Base-by-base conservation (phyloP, 1,284 basidiomycete genomes). In the Malassezia slooffiae region DNA sequence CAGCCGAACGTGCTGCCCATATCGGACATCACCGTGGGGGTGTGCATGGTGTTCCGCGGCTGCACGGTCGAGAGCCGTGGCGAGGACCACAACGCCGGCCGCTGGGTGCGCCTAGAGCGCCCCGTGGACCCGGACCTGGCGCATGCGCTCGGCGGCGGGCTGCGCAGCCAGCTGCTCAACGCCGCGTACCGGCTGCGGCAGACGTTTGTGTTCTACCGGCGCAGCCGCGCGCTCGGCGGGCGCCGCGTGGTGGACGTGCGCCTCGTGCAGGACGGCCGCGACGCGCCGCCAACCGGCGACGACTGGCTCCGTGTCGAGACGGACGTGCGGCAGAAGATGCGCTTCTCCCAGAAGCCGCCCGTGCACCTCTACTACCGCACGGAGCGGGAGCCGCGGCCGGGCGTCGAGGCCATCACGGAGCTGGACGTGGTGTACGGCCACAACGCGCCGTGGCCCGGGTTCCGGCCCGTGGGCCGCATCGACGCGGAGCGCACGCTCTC, bases 61-160 rank as follows among this genome's bases (percentile, higher is more conserved):
- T 70, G 72, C 1, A 86, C 88, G 0, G 66, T 74, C 3, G 76
- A 81, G 0, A 84, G 79, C 0, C 74, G 75, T 8, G 82, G 83
- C 53, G 70, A 80, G 26, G 85, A 89, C 63, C 80, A 81, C 4
- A 75, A 79, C 40, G 81, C 80, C 55, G 87, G 87, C 0, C 83
- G 81, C 60, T 91, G 88, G 88, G 85, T 91, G 1, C 78, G 81
- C 16, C 81, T 90, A 7, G 77, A 79, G 16, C 75, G 80, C 15
- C 81, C 89, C 66, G 70, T 91, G 24, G 86, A 87, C 63, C 62
- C 72, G 32, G 76, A 83, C 57, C 72, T 76, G 4, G 81, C 55
- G 9, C 38, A 49, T 28, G 21, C 43, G n/a, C 52, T 52, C 31
- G 47, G 43, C 8, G 43, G 40, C 3, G 38, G 39, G 1, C 44